Evolutionary conservation across 768 basidiomycete species (phyloP).

Genomic region (Trametes villosa): DNA sequence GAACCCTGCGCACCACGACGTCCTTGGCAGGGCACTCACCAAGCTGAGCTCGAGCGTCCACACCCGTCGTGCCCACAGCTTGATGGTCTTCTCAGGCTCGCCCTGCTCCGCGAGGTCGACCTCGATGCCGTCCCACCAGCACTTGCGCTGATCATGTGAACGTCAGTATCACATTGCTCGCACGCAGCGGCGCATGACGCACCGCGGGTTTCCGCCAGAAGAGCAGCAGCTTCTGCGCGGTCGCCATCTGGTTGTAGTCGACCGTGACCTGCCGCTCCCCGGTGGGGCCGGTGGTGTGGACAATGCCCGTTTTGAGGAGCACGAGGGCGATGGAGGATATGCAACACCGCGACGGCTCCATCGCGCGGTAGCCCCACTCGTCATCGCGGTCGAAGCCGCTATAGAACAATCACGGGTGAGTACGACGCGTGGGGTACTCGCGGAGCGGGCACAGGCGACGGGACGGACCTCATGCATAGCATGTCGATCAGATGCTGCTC

Average conservation of each 20-base stretch:
- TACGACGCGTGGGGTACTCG: background rate
- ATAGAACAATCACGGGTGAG: too few relatives aligned
- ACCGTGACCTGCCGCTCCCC: slow-evolving; percentile 77
- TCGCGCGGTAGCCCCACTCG: slow-evolving; percentile 95
- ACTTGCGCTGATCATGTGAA: slow-evolving; percentile 74
- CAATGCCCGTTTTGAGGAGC: slow-evolving; percentile 94
- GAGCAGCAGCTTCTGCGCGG: slow-evolving; percentile 93
- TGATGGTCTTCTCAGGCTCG: slow-evolving; percentile 61
- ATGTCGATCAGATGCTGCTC: slow-evolving; percentile 99
- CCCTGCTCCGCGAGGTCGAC: slow-evolving; percentile 73
- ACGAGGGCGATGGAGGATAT: slow-evolving; percentile 99
- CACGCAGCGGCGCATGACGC: slow-evolving; percentile 41
- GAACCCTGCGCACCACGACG: background rate
- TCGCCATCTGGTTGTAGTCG: slow-evolving; percentile 93
- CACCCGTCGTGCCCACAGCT: slow-evolving; percentile 96
- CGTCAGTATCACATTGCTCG: background rate
- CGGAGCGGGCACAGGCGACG: slow-evolving; percentile 14
- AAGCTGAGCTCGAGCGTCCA: slow-evolving; percentile 98
- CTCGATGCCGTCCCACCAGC: slow-evolving; percentile 99
- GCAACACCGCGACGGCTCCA: slow-evolving; percentile 95
- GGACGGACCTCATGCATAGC: slow-evolving; percentile 94
- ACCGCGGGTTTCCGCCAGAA: slow-evolving; percentile 99
- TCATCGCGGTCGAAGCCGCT: slow-evolving; percentile 99
- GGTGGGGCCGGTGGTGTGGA: slow-evolving; percentile 57
- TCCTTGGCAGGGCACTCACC: slow-evolving; percentile 64